Evolutionary conservation across 305 asterid species (phyloP), one percentile per base, ranked within the genome.

Genomic region (Fraxinus sp.): DNA sequence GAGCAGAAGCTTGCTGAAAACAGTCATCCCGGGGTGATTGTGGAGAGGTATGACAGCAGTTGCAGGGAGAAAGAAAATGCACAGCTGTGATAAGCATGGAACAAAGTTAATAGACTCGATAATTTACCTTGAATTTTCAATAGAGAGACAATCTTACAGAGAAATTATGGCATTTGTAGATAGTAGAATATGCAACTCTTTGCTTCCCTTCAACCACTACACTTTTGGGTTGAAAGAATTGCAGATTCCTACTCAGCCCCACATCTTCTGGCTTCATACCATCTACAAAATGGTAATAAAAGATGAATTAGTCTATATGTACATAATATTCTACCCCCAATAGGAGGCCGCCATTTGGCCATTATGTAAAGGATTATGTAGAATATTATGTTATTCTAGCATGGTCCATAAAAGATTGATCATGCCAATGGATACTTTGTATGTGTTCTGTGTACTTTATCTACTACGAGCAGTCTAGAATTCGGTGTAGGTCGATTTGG

Each of bases 11-110:
- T 96, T 96, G 95, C 92, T 96, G 84, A 92, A 94, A 24, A 96
- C 98, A 0, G 98, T 94, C 99, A 96, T 96, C 80, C 88, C 94
- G 0, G 99, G 99, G 86, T 96, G 99, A 85, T 96, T 92, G 89
- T 96, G 99, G 82, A 96, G 98, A 26, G 99, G 99, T 76, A 94
- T 96, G 20, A 90, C 94, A 1, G 91, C 93, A 14, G 57, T 82
- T 70, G 91, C 91, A 0, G 99, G 98, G 18, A 96, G 89, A 77
- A 95, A 93, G 90, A 96, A 91, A 80, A 94, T 88, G 89, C 94
- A 88, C 86, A 94, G 39, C 99, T 94, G 97, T 85, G 84, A 13
- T 75, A 64, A 77, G 28, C 13, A 1, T 2, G 72, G n/a, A 79
- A 8, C 35, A 66, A 66, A 24, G n/a, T 66, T 24, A 66, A 22